Evolutionary conservation across 495 filamentous ascomycete species (phyloP).

Genomic region (Aspergillus mulundensis): DNA sequence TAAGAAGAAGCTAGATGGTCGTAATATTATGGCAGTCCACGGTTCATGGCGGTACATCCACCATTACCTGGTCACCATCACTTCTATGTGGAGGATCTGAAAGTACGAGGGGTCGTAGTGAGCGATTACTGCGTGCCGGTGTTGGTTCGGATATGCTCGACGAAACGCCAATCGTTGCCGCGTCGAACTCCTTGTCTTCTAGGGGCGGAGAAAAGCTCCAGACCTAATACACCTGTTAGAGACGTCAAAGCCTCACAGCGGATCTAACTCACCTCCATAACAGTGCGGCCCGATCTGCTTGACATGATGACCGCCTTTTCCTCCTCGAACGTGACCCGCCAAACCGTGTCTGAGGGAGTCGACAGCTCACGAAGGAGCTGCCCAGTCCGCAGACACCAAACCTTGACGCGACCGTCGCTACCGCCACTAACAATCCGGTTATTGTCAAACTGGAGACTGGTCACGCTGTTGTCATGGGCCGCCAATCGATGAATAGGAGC

Average conservation of each 20-base stretch:
- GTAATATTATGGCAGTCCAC: slow-evolving; percentile 14
- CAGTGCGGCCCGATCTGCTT: slow-evolving; percentile 70
- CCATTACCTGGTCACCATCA: slow-evolving; percentile 39
- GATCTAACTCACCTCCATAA: slow-evolving; percentile 79
- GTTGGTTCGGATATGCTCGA: slow-evolving; percentile 36
- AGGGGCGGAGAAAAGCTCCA: slow-evolving; percentile 84
- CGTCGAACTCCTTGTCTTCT: slow-evolving; percentile 48
- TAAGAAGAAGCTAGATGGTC: slow-evolving; percentile 21
- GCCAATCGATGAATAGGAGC: slow-evolving; percentile 88
- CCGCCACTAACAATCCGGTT: slow-evolving; percentile 91
- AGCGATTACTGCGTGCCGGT: slow-evolving; percentile 20
- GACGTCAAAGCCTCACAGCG: not conserved
- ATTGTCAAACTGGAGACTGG: slow-evolving; percentile 94
- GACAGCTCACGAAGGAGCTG: slow-evolving; percentile 87
- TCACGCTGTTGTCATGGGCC: slow-evolving; percentile 98
- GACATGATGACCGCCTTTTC: slow-evolving; percentile 98
- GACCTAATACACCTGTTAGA: slow-evolving; percentile 51
- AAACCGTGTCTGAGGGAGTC: slow-evolving; percentile 86
- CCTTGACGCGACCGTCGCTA: slow-evolving; percentile 92
- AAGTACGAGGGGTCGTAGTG: slow-evolving; percentile 25
- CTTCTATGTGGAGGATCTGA: slow-evolving; percentile 24
- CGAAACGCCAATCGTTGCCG: slow-evolving; percentile 30
- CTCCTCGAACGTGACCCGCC: slow-evolving; percentile 96
- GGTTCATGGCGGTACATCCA: slow-evolving; percentile 35
- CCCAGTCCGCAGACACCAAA: slow-evolving; percentile 92